phyloP scores from a whole-genome alignment of 176 grass and related monocot species.

The Eleusine indica region DNA sequence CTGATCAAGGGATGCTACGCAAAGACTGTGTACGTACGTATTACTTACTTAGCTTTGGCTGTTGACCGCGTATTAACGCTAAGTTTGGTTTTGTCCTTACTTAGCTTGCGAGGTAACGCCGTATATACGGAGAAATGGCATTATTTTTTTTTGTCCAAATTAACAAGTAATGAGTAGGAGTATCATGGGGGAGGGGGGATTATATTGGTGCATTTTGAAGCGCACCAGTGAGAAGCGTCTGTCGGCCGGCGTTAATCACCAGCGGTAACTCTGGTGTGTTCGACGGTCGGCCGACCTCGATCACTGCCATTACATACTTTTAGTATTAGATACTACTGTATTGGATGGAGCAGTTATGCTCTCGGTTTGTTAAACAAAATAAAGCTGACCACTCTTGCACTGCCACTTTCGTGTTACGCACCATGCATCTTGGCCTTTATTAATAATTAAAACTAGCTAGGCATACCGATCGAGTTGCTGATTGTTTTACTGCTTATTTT shows the following conservation, averaged over 20 bases:
- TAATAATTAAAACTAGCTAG: not conserved
- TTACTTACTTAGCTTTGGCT: too few species aligned
- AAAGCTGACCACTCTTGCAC: not conserved
- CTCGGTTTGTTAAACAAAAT: not conserved
- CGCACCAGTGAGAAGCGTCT: not conserved
- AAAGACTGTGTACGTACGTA: too few species aligned
- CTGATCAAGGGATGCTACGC: too few species aligned
- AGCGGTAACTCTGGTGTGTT: not conserved
- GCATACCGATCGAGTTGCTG: not conserved
- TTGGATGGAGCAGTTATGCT: not conserved
- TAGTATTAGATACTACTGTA: not conserved
- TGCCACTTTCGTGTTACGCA: constrained; percentile 12
- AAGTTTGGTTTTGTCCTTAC: too few species aligned
- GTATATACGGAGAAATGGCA: too few species aligned
- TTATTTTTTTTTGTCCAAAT: too few species aligned
- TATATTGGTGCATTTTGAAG: not conserved
- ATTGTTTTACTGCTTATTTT: not conserved
- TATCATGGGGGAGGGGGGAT: too few species aligned
- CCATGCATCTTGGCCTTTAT: not conserved
- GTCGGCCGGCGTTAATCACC: too few species aligned
- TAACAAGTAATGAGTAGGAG: too few species aligned
- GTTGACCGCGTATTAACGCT: too few species aligned
- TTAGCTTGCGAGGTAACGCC: too few species aligned
- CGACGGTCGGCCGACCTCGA: not conserved
- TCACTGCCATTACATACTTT: not conserved